Evolutionary conservation across 2,329 filamentous ascomycete species (phyloP).

Genomic region (Penicillium sp.): DNA sequence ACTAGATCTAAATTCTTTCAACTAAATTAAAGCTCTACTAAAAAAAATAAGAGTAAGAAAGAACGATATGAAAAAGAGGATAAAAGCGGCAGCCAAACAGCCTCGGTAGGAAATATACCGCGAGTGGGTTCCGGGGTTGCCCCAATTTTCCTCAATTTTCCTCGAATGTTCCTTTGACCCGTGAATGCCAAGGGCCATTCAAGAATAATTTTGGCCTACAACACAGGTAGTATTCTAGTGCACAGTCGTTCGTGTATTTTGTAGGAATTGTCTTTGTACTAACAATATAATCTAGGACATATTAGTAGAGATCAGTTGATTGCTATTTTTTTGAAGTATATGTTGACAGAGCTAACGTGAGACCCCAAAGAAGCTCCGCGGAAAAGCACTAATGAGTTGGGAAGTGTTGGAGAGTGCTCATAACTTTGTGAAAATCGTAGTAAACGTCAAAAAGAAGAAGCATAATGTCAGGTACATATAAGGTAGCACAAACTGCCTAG

Average conservation of each 20-base stretch:
- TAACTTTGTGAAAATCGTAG: background rate
- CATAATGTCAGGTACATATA: background rate
- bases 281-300: too few species aligned
- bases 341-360: background rate
- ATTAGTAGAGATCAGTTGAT: too few species aligned
- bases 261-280: too few species aligned
- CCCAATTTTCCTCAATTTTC: background rate
- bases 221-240: background rate
- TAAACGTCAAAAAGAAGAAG: background rate
- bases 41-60: background rate
- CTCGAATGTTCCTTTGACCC: background rate
- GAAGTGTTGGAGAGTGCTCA: background rate
- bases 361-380: background rate
- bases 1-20: too few species aligned
- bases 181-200: background rate
- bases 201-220: too few species aligned
- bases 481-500: background rate
- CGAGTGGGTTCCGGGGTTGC: background rate
- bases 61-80: background rate
- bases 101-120: background rate
- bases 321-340: background rate
- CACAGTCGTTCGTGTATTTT: too few species aligned
- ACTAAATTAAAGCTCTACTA: background rate
- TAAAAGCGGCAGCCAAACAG: background rate
- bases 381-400: background rate